A percentile compares a stretch with the other conserved stretches of the same genome.
Evolutionary conservation across 2,329 filamentous ascomycete genomes (phyloP).

Genomic region (Raffaelea albimanens): DNA sequence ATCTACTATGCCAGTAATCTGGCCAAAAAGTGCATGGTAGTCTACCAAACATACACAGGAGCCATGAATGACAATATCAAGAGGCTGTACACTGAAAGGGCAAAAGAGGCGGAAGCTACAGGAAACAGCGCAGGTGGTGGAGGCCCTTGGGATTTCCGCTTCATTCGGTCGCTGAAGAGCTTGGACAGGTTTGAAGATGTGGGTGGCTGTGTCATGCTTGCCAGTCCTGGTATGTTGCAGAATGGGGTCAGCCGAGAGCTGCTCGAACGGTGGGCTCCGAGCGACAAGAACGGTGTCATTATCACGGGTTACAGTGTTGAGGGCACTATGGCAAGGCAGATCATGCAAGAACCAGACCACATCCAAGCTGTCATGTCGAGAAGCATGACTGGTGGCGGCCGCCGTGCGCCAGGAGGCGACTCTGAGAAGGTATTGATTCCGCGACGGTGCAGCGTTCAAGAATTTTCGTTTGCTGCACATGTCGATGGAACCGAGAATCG

Average conservation of each 20-base stretch:
- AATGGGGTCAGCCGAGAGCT: conserved; percentile 90
- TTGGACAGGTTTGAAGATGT: conserved; percentile 94
- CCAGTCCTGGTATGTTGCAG: conserved; percentile 95
- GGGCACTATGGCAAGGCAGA: conserved; percentile 94
- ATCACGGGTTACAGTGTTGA: conserved; percentile 98
- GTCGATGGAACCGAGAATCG: conserved; percentile 94
- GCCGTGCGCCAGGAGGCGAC: conserved; percentile 56
- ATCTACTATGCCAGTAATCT: conserved; percentile 98
- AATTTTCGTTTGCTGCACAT: conserved; percentile 92
- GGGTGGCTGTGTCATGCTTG: conserved; percentile 92
- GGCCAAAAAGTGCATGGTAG: conserved; percentile 93
- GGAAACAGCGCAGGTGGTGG: conserved; percentile 67
- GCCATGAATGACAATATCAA: conserved; percentile 99
- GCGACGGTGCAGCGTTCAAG: conserved; percentile 82
- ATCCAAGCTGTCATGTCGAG: conserved; percentile 90
- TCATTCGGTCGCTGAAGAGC: conserved; percentile 82
- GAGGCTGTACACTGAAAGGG: conserved; percentile 81
- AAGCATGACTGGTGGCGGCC: conserved; percentile 48
- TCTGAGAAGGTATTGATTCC: conserved; percentile 89
- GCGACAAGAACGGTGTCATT: conserved; percentile 93
- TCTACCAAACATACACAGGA: conserved; percentile 96
- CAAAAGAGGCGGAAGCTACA: conserved; percentile 78
- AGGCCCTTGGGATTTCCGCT: conserved; percentile 94
- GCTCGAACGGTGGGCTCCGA: conserved; percentile 91
- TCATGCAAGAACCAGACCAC: conserved; percentile 88